These are phyloP conservation scores for Solanum virginianum DNA, from an alignment of 257 asterid species.

Conservation along the genomic window DNA sequence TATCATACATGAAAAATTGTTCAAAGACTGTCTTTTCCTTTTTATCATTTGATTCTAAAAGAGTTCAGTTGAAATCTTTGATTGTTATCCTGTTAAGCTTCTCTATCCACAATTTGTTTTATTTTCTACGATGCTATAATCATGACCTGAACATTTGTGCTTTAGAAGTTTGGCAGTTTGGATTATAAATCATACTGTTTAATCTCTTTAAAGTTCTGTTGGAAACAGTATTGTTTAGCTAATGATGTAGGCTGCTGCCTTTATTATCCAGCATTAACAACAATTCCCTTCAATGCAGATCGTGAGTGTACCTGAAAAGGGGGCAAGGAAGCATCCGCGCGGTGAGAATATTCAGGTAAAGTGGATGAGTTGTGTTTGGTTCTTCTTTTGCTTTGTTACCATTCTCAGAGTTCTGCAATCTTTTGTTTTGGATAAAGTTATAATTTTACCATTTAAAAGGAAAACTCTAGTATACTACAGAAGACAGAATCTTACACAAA, in stretches of 20 bases:
- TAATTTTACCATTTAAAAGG: background rate
- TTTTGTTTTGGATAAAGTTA: background rate
- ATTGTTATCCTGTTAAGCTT: background rate
- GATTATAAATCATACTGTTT: background rate
- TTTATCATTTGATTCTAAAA: background rate
- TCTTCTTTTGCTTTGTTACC: background rate
- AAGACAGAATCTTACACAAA: background rate
- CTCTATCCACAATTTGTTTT: background rate
- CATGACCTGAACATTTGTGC: background rate
- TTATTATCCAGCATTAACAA: background rate
- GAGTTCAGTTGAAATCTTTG: background rate
- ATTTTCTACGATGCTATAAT: background rate
- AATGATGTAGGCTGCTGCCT: background rate
- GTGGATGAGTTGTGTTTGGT: constrained; percentile 1
- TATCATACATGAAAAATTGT: background rate
- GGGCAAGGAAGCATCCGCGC: constrained; percentile 90
- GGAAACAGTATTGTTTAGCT: background rate
- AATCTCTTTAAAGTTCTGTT: background rate
- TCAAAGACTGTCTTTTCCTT: background rate
- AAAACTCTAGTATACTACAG: background rate
- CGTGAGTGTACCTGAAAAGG: constrained; percentile 92
- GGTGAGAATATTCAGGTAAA: constrained; percentile 84
- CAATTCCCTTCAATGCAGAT: constrained; percentile 35
- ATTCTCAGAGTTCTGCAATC: background rate
- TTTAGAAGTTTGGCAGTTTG: background rate